Evolutionary conservation across 352 stramenopile species (phyloP).

Genomic region (Pythium rhizo-oryzae): DNA sequence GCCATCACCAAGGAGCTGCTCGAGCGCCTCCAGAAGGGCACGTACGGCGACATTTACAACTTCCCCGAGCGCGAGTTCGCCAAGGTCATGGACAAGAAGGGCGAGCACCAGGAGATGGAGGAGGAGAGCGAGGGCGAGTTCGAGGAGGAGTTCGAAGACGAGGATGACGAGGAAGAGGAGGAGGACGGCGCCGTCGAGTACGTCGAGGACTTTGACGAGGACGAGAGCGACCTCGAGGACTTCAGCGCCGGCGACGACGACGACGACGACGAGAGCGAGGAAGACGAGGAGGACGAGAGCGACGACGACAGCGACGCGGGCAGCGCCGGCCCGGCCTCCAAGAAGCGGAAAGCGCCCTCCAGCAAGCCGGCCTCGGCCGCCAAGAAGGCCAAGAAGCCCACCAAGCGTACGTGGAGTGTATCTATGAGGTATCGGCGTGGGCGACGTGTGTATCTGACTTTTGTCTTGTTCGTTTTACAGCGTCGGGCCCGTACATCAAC

Average conservation of each 20-base stretch:
- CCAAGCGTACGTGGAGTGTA: conserved; percentile 52
- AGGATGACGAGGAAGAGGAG: conserved; percentile 54
- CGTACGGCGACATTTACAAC: conserved; percentile 99
- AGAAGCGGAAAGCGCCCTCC: conserved; percentile 71
- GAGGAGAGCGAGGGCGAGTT: conserved; percentile 90
- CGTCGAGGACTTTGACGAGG: conserved; percentile 90
- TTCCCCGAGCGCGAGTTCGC: conserved; percentile 95
- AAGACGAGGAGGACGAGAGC: conserved; percentile 46
- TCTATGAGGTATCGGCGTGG: not conserved
- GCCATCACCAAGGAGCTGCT: conserved; percentile 98
- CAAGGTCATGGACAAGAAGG: conserved; percentile 80
- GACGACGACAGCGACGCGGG: conserved; percentile 48
- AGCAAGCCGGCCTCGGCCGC: conserved; percentile 20
- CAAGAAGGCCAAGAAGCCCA: conserved; percentile 67
- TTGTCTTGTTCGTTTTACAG: conserved; percentile 25
- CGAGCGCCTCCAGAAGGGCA: conserved; percentile 96
- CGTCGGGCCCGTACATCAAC: conserved; percentile 74
- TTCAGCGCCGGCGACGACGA: conserved; percentile 80
- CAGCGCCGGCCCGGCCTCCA: conserved; percentile 45
- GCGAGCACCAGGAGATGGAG: conserved; percentile 91
- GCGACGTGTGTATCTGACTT: conserved; percentile 1
- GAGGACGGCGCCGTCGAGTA: conserved; percentile 77
- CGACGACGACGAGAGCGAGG: conserved; percentile 92
- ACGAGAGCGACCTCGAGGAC: conserved; percentile 92
- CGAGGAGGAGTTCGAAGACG: conserved; percentile 61